Conservation (phyloP, 495 filamentous ascomycete genomes). For the Astrothelium macrocarpum region DNA sequence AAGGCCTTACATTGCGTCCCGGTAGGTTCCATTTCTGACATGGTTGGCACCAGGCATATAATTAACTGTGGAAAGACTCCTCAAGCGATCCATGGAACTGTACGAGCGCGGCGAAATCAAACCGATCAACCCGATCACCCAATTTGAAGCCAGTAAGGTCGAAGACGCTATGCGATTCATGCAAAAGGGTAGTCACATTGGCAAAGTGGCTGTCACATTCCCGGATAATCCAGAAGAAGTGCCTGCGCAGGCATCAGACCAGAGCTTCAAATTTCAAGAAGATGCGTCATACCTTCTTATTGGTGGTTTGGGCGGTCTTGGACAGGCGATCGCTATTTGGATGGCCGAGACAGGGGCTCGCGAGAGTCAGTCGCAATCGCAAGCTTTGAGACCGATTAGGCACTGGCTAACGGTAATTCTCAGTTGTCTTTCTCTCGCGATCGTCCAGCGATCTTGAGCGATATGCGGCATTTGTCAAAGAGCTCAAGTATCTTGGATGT, state of each 20-base stretch:
- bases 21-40: not conserved
- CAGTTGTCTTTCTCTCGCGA: not conserved
- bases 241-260: not conserved
- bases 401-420: not conserved
- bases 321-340: slow-evolving; percentile 10
- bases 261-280: not conserved
- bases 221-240: not conserved
- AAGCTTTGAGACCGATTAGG: not conserved
- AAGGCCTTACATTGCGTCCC: not conserved
- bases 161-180: slow-evolving; percentile 47
- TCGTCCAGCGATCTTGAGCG: not conserved
- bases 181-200: slow-evolving; percentile 46
- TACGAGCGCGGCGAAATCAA: not conserved
- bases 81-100: slow-evolving; percentile 6
- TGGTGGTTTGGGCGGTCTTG: slow-evolving; percentile 41
- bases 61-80: not conserved
- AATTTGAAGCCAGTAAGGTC: slow-evolving; percentile 29
- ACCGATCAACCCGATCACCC: not conserved
- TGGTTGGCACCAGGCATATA: not conserved
- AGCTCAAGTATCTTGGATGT: not conserved
- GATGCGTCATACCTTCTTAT: slow-evolving; percentile 37
- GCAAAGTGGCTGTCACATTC: slow-evolving; percentile 46
- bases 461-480: not conserved
- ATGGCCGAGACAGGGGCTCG: slow-evolving; percentile 1
- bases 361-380: not conserved